Evolutionary conservation across 805 yeast genomes (phyloP), one percentile per base, ranked within the genome.

Genomic region (Wickerhamiella dianesei): DNA sequence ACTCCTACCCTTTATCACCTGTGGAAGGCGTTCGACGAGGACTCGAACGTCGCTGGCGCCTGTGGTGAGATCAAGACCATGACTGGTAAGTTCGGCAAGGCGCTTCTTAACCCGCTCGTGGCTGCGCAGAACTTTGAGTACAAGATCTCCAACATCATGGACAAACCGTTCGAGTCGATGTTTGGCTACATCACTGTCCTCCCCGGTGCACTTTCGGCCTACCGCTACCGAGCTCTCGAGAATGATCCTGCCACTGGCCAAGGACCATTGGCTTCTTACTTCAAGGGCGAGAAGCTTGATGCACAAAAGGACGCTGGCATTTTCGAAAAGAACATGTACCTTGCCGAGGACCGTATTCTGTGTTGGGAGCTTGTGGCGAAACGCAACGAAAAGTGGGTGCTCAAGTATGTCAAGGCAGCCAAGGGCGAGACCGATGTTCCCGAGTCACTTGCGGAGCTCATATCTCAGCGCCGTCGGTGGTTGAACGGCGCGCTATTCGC

Each of bases 381-480:
- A 56, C 75, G 70, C 52, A 73, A 76, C 49, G 83, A 83, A 37
- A 80, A 79, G 60, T 89, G 96, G 94, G 82, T 89, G 14, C 70
- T 89, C 57, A 83, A 87, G 58, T 89, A 87, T 61, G 96, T 89
- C 47, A 82, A 83, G 57, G 86, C 79, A 57, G 96, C 96, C 14
- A 81, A 80, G 44, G 97, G 96, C 56, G 96, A 88, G 63, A 89
- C 97, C 1, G 97, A 89, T 74, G 95, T 87, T 44, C 97, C 97
- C 5, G 96, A 88, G 59, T 71, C 74, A n/a, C 73, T 88, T 40
- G 82, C 95, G n/a, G 97, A 92, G 60, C 86, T 92, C 59, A 84
- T 89, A 45, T 76, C 92, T 47, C 98, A 89, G 68, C 80, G 98
- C 69, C 81, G 98, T 69, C 79, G 98, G 71, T 89, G 98, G 98